These are phyloP conservation scores for Clitocybe nebularis DNA, from an alignment of 1,284 basidiomycete species.

Conservation along the genomic window DNA sequence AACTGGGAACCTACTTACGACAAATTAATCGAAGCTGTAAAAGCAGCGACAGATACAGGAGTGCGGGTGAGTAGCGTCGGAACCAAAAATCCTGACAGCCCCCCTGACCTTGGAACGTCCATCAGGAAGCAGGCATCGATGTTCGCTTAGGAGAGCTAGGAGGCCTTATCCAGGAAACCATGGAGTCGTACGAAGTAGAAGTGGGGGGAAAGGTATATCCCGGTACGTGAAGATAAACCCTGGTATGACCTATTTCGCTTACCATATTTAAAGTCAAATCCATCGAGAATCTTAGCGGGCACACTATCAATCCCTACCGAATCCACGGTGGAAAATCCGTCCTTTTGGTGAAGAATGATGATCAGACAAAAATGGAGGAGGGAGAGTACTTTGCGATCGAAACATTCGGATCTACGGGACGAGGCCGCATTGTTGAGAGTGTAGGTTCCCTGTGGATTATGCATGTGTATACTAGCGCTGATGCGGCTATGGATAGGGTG, in stretches of 20 bases:
- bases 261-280: slow-evolving; percentile 68
- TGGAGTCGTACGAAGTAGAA: slow-evolving; percentile 98
- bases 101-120: slow-evolving; percentile 5
- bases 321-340: slow-evolving; percentile 92
- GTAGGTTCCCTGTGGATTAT: slow-evolving; percentile 36
- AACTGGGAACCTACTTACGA: slow-evolving; percentile 89
- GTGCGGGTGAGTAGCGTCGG: slow-evolving; percentile 63
- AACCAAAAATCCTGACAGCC: neutral
- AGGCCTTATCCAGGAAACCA: slow-evolving; percentile 93
- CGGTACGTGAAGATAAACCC: slow-evolving; percentile 66
- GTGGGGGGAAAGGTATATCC: slow-evolving; percentile 82
- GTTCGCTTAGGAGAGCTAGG: slow-evolving; percentile 92
- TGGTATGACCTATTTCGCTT: slow-evolving; percentile 9
- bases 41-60: slow-evolving; percentile 91
- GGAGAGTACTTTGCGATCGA: slow-evolving; percentile 99
- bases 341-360: slow-evolving; percentile 84
- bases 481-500: slow-evolving; percentile 58
- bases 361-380: slow-evolving; percentile 97
- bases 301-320: slow-evolving; percentile 85
- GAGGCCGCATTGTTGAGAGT: slow-evolving; percentile 86
- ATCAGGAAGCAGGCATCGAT: slow-evolving; percentile 94
- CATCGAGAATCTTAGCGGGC: slow-evolving; percentile 89
- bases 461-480: slow-evolving; percentile 2
- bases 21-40: slow-evolving; percentile 86
- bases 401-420: slow-evolving; percentile 97